Conservation (phyloP, 163 green algal species). For the Volvox carteri region DNA sequence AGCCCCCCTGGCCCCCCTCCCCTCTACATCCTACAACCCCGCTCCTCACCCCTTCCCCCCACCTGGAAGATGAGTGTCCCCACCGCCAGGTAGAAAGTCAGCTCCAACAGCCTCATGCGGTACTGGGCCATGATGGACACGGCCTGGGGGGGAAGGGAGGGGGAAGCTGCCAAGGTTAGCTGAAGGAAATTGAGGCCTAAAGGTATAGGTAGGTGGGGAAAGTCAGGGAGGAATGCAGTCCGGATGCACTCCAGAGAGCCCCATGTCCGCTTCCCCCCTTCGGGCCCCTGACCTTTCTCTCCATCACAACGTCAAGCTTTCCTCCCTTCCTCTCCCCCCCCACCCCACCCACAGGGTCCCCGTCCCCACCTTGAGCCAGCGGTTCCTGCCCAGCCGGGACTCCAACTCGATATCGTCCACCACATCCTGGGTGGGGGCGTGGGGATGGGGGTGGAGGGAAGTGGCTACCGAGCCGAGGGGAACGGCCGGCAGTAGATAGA, state of each 20-base stretch:
- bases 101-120: constrained; percentile 50
- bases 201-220: not conserved
- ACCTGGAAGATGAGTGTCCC: constrained; percentile 53
- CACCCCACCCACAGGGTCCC: too few relatives aligned
- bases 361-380: constrained; percentile 48
- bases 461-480: not conserved
- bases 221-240: not conserved
- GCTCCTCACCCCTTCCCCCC: not conserved
- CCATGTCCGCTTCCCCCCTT: not conserved
- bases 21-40: not conserved
- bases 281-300: too few relatives aligned
- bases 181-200: not conserved
- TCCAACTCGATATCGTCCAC: constrained; percentile 53
- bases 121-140: constrained; percentile 25
- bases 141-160: not conserved
- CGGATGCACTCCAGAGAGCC: not conserved
- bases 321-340: too few relatives aligned
- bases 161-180: not conserved
- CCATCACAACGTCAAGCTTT: too few relatives aligned
- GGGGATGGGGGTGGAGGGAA: not conserved
- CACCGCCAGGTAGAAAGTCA: constrained; percentile 53
- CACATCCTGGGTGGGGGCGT: constrained; percentile 24
- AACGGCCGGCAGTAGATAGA: not conserved
- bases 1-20: not conserved
- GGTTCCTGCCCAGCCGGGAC: constrained; percentile 10